Evolutionary conservation across 495 filamentous ascomycete genomes (phyloP), one percentile per base, ranked within the genome.

Genomic region (Geoglossum glabrum): DNA sequence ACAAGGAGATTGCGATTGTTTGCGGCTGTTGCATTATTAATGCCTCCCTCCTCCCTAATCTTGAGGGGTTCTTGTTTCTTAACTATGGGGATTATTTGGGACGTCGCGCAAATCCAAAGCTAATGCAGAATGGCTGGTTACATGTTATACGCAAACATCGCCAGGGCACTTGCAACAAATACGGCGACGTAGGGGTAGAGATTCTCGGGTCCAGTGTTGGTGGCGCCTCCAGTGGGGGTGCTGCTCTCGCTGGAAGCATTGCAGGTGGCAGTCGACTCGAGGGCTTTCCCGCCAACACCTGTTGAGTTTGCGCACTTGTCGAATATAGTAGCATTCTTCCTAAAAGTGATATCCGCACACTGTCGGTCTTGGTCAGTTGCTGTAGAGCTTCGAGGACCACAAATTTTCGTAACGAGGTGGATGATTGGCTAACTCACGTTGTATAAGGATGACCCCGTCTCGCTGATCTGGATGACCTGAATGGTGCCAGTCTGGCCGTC

Each of bases 321-420:
- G 17, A 76, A 70, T 2, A 15, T 8, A 15, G 58, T 63, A 5
- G 74, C 79, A 11, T 68, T 65, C 47, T 68, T 59, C 25, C 67
- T 67, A 69, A 84, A 81, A 15, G 70, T 74, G 61, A 83, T 76
- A 59, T 84, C 81, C 57, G 79, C 79, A 63, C 81, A 84, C 79
- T 81, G 49, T 52, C 19, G 17, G 46, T 8, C 19, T 50, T 57
- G 56, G 56, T 13, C 23, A 54, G 55, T 61, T 43, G 60, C 54
- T 59, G 43, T 34, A 40, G 13, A 21, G 23, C 19, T 28, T 28
- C 11, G 33, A 49, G 57, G 13, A 34, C 31, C 31, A 4, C 31
- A 5, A 5, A 40, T 8, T 15, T 15, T 8, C 36, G 25, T 56
- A 31, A 63, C 31, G 31, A 55, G 61, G n/a, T 28, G 55, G n/a